A percentile compares a stretch with the other conserved stretches of the same genome.
Evolutionary conservation across 306 rosid species (phyloP).

Genomic region (Lathyrus oleraceus): DNA sequence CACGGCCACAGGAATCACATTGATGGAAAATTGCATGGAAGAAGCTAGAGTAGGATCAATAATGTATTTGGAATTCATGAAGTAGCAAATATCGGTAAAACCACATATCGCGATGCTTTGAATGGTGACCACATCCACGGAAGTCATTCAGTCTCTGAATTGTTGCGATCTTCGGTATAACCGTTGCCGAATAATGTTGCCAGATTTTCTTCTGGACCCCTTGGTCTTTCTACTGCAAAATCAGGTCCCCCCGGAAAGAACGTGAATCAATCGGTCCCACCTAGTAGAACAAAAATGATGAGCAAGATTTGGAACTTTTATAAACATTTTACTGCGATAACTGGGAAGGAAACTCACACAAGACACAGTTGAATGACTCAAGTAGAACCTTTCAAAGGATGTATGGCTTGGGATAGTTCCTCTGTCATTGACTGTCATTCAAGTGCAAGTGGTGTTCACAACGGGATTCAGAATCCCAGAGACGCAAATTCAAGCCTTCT

Average conservation of each 20-base stretch:
- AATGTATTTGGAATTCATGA: slow-evolving; percentile 72
- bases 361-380: slow-evolving; percentile 70
- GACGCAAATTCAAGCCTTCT: slow-evolving; percentile 42
- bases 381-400: slow-evolving; percentile 94
- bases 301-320: slow-evolving; percentile 65
- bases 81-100: slow-evolving; percentile 43
- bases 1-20: too few species aligned
- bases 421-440: slow-evolving; percentile 53
- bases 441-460: slow-evolving; percentile 50
- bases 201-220: slow-evolving; percentile 92
- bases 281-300: slow-evolving; percentile 53
- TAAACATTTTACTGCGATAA: slow-evolving; percentile 39
- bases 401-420: slow-evolving; percentile 58
- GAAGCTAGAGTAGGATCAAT: slow-evolving; percentile 69
- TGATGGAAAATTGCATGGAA: too few species aligned
- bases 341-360: slow-evolving; percentile 56
- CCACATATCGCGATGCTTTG: slow-evolving; percentile 44
- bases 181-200: slow-evolving; percentile 50
- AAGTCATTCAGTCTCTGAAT: too few species aligned
- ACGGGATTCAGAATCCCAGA: slow-evolving; percentile 43
- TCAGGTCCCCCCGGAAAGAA: slow-evolving; percentile 80
- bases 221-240: slow-evolving; percentile 49
- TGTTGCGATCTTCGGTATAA: slow-evolving; percentile 62
- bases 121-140: slow-evolving; percentile 55
- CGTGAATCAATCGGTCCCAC: slow-evolving; percentile 52